Evolutionary conservation across 108 stramenopile species (phyloP), one percentile per base, ranked within the genome.

Genomic region (Skeletonema potamos): DNA sequence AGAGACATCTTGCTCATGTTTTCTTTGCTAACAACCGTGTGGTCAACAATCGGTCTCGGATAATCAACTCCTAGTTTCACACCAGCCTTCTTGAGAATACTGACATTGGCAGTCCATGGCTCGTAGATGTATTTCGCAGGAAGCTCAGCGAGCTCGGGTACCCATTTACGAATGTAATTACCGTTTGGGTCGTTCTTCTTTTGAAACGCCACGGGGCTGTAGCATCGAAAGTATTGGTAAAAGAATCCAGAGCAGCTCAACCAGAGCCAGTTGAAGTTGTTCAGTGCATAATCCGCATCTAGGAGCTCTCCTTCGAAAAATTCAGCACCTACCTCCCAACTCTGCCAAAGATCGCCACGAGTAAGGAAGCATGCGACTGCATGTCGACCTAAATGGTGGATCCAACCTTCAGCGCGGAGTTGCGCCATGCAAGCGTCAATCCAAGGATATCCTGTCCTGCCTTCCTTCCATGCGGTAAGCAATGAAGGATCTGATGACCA

Each of bases 221-320:
- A 98, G 74, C 95, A 96, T 27, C 98, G 93, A 72, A 96, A 97
- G 79, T 97, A 97, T 69, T 98, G 97, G 70, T 89, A 89, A 55
- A 96, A 96, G 85, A 89, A 89, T 2, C 88, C 95, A 27, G 83
- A 82, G 58, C 96, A 96, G 22, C 82, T 83, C 22, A 99, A 82
- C 97, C 98, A 98, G 65, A 93, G 82, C 97, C 98, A 98, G 72
- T 98, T 99, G 84, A 93, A 97, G 29, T 86, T 91, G 82, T 99
- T 99, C 43, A 99, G 39, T 6, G 86, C 72, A 76, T 93, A 98
- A 73, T 99, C 98, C 0, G 96, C 95, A 74, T 99, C 98, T 6
- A 99, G 43, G 4, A 99, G 88, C 39, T 90, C 59, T 11, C 74
- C 76, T 60, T 96, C 95, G 67, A 96, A 96, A 51, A 82, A 80